These are phyloP conservation scores for Akanthomyces lecanii DNA, from an alignment of 2,329 filamentous ascomycete genomes.

Conservation along the genomic window DNA sequence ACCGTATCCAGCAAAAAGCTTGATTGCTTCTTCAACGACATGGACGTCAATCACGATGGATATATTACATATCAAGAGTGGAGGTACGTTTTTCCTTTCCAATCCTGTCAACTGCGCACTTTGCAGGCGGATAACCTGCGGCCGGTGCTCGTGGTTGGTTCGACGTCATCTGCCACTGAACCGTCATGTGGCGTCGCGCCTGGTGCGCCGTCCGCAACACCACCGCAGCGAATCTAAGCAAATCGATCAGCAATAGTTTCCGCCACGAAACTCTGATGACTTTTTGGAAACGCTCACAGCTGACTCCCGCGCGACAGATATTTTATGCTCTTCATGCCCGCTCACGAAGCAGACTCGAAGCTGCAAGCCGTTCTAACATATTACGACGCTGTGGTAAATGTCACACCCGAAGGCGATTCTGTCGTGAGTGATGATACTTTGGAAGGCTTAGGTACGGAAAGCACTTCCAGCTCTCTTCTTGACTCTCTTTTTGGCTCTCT, in stretches of 20 bases:
- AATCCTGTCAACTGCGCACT: not conserved
- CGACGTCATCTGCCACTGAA: conserved; percentile 23
- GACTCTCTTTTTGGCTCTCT: conserved; percentile 72
- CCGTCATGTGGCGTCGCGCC: conserved; percentile 24
- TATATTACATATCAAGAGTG: conserved; percentile 90
- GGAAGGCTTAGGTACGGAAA: conserved; percentile 86
- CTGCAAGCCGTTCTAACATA: conserved; percentile 83
- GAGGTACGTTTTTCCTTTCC: conserved; percentile 62
- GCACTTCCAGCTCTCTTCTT: conserved; percentile 55
- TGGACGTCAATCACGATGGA: conserved; percentile 86
- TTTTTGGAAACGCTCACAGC: not conserved
- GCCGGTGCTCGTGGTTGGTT: conserved; percentile 6
- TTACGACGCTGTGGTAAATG: conserved; percentile 81
- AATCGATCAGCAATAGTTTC: not conserved
- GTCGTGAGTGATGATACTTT: conserved; percentile 85
- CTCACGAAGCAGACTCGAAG: conserved; percentile 58
- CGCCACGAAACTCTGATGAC: not conserved
- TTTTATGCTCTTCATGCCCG: conserved; percentile 86
- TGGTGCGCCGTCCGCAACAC: conserved; percentile 5
- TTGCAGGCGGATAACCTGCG: not conserved
- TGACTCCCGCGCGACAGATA: conserved; percentile 51
- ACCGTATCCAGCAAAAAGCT: conserved; percentile 73
- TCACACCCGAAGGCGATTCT: conserved; percentile 93
- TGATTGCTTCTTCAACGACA: conserved; percentile 80
- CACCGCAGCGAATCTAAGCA: not conserved